Percentiles rank a stretch among this genome's conserved stretches.
phyloP scores from a whole-genome alignment of 177 flowering plant species.

The Vitis hybrid region DNA sequence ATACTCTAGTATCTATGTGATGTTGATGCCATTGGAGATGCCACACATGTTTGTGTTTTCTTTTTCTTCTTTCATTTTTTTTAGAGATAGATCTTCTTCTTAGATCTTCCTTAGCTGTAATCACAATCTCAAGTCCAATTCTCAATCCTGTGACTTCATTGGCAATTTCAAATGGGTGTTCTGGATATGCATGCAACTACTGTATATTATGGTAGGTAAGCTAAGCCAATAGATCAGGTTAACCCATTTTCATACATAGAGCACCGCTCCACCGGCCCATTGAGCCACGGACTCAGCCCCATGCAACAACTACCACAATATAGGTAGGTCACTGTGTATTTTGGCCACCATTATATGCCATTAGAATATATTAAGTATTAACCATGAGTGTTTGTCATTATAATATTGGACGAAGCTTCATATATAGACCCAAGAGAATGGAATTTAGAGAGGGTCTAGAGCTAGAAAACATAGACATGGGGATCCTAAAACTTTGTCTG shows the following conservation, averaged over 20 bases:
- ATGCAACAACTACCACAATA: slow-evolving; percentile 15
- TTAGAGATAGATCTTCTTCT: slow-evolving; percentile 30
- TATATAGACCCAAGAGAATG: slow-evolving; percentile 9
- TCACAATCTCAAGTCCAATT: neutral
- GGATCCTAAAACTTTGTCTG: slow-evolving; percentile 23
- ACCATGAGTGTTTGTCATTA: neutral
- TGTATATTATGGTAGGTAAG: slow-evolving; percentile 12
- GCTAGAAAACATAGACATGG: slow-evolving; percentile 24
- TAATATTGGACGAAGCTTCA: slow-evolving; percentile 6
- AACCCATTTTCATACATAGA: slow-evolving; percentile 35
- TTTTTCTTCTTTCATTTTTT: slow-evolving; percentile 10
- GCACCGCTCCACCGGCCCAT: slow-evolving; percentile 43
- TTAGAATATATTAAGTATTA: neutral
- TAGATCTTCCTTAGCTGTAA: slow-evolving; percentile 41
- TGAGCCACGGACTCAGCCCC: slow-evolving; percentile 43
- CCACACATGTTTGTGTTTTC: slow-evolving; percentile 4
- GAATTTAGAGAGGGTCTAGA: slow-evolving; percentile 11
- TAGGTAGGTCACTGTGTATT: slow-evolving; percentile 33
- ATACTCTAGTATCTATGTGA: slow-evolving; percentile 32
- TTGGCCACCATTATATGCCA: slow-evolving; percentile 11
- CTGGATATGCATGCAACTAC: slow-evolving; percentile 35
- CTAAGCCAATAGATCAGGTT: slow-evolving; percentile 7
- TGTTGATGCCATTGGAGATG: slow-evolving; percentile 17
- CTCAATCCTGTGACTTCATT: slow-evolving; percentile 28
- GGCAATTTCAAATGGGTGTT: slow-evolving; percentile 16